Conservation (phyloP, 2,329 filamentous ascomycete species). For the Pestalotiopsis sp. region DNA sequence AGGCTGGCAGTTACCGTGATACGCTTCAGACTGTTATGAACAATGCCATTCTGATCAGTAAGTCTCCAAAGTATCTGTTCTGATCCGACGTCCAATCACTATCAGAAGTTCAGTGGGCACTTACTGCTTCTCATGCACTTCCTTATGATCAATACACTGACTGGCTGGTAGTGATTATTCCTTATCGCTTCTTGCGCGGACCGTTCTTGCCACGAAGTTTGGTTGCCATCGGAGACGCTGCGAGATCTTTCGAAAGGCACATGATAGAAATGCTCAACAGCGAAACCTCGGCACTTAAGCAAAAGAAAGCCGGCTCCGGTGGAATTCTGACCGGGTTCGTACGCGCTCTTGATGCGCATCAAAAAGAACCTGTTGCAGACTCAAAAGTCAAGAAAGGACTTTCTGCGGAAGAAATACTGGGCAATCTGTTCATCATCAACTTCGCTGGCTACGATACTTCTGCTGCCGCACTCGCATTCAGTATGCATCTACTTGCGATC, state of each 20-base stretch:
- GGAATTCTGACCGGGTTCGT: not conserved
- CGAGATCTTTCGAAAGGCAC: slow-evolving; percentile 17
- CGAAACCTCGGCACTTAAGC: slow-evolving; percentile 18
- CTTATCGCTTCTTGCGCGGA: not conserved
- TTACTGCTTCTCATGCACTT: not conserved
- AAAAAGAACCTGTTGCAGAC: slow-evolving; percentile 17
- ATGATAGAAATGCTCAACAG: slow-evolving; percentile 28
- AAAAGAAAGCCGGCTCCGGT: slow-evolving; percentile 9
- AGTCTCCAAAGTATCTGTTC: not conserved
- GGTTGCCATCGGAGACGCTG: not conserved
- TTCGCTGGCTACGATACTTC: slow-evolving; percentile 34
- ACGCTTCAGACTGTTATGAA: slow-evolving; percentile 29
- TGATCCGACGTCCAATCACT: not conserved
- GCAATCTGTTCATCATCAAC: slow-evolving; percentile 32
- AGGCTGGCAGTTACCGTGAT: slow-evolving; percentile 23
- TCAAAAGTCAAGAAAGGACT: not conserved
- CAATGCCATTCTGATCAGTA: slow-evolving; percentile 22
- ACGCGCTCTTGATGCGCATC: slow-evolving; percentile 17
- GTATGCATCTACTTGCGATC: slow-evolving; percentile 22
- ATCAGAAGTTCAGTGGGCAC: not conserved
- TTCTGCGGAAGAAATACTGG: slow-evolving; percentile 17
- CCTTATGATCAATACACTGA: no score
- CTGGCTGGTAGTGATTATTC: not conserved
- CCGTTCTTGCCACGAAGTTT: slow-evolving; percentile 22
- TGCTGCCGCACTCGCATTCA: slow-evolving; percentile 24